Base-by-base conservation (phyloP, 179 eudicot genomes). In the Amaranthus tricolor region DNA sequence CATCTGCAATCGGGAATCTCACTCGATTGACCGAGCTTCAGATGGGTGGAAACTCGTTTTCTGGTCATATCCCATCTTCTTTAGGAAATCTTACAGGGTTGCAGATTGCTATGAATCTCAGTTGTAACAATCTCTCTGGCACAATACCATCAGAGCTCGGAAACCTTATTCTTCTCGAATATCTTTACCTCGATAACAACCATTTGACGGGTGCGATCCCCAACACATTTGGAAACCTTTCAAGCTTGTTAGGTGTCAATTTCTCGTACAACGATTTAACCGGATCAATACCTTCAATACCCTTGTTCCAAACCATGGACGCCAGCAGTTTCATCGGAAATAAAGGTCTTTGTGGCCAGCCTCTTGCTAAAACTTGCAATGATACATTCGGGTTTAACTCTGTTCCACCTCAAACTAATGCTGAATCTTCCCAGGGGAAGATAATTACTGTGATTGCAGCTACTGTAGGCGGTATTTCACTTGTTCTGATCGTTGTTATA, bases 61-160 rank as follows among this genome's bases (percentile, higher is more conserved):
- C 90, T 1, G 98, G 97, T 31, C 78, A 76, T 73, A 90, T 94
- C 45, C 97, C 98, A 9, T 40, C 82, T 14, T 86, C 88, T 49
- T 71, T 94, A 47, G 98, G 98, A 31, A 80, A 86, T 56, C 89
- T 94, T 43, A 82, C 86, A 0, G 80, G 96, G 76, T 79, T 94
- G 81, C 98, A 94, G 83, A 94, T 94, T 52, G 91, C 87, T 11
- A 51, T 94, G 89, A 88, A 94, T 71, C 93, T 94, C 40, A 94
- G 98, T 72, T 63, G 77, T 69, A 94, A 94, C 59, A 83, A 88
- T 68, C 90, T 94, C 31, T 87, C 96, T 6, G 96, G 96, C 40
- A 57, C 55, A 14, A 90, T 94, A 72, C 98, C 98, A 0, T 73
- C 92, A 48, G 84, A 91, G 81, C 88, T 94, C 15, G 97, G 96